Evolutionary conservation across 139 green algal genomes (phyloP).

Genomic region (Closterium sp.): DNA sequence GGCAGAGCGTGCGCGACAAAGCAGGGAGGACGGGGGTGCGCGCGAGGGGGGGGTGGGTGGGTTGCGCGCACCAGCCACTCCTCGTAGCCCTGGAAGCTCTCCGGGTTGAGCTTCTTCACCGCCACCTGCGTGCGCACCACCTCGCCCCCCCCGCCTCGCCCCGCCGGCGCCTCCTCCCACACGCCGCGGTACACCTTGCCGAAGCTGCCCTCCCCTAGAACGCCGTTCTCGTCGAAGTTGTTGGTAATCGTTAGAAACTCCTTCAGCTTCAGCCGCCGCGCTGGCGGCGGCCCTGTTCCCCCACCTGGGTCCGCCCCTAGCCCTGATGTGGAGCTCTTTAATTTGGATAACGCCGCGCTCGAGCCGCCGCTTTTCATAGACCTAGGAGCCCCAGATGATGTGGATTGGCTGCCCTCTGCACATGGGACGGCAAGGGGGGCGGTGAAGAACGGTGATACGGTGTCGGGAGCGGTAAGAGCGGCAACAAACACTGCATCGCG

Average conservation of each 20-base stretch:
- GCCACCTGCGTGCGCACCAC: constrained; percentile 13
- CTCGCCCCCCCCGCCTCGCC: background rate
- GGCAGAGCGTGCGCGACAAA: background rate
- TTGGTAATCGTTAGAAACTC: constrained; percentile 4
- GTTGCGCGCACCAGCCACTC: constrained; percentile 15
- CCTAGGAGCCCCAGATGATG: background rate
- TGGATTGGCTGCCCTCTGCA: background rate
- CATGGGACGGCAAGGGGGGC: background rate
- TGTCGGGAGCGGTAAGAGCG: background rate
- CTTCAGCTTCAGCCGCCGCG: background rate
- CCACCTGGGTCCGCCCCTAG: background rate
- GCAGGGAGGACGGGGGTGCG: background rate
- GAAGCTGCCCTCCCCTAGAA: constrained; percentile 1
- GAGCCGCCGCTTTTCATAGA: background rate
- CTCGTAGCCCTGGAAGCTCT: constrained; percentile 35
- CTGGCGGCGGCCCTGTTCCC: background rate
- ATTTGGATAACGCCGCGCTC: background rate
- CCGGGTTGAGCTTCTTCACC: constrained; percentile 35
- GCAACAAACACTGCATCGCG: background rate
- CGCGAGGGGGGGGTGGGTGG: background rate
- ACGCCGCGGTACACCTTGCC: background rate
- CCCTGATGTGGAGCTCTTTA: background rate
- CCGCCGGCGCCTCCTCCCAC: background rate
- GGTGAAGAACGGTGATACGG: background rate
- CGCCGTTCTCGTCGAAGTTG: background rate